Evolutionary conservation across 208 protist species (phyloP), one percentile per base, ranked within the genome.

Genomic region (Leptomonas seymouri): DNA sequence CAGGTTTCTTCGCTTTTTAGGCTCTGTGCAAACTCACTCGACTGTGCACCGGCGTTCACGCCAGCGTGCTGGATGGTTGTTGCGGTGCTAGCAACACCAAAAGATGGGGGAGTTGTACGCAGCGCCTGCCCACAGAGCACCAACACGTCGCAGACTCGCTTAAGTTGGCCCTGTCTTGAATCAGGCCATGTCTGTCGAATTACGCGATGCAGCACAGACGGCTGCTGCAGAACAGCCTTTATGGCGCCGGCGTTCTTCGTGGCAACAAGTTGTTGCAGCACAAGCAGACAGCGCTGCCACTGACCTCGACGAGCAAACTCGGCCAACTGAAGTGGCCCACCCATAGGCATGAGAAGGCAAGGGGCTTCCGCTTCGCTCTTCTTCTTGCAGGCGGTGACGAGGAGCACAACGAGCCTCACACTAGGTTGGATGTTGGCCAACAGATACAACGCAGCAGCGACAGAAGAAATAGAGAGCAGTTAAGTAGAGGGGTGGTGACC

Each of bases 221-320:
- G 58, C 21, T 64, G 58, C 44, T 53, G 58, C 45, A 64, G 45
- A 1, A 64, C 18, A 3, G 15, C 28, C 1, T 64, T 41, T 28
- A 15, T 3, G 4, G 44, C 41, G 15, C 15, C 46, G 6, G 44
- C n/a, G 8, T 12, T 16, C 2, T n/a, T 0, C 14, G 46, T 31
- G 21, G 25, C 27, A 0, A 23, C 34, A 12, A 66, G 60, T 21
- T 56, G 28, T 28, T 63, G 61, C 6, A 66, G n/a, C 15, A 69
- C 23, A 27, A 70, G 27, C 16, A 76, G 56, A 45, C 71, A 66
- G 16, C 55, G 62, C n/a, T 25, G 14, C 62, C 62, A 65, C 48
- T 66, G 53, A 2, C 61, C 55, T 11, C 62, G 11, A 20, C 42
- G 61, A 14, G 39, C 30, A 12, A 62, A 53, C 31, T 31, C 61